Evolutionary conservation across 306 rosid genomes (phyloP).

Genomic region (Fragaria iinumae): DNA sequence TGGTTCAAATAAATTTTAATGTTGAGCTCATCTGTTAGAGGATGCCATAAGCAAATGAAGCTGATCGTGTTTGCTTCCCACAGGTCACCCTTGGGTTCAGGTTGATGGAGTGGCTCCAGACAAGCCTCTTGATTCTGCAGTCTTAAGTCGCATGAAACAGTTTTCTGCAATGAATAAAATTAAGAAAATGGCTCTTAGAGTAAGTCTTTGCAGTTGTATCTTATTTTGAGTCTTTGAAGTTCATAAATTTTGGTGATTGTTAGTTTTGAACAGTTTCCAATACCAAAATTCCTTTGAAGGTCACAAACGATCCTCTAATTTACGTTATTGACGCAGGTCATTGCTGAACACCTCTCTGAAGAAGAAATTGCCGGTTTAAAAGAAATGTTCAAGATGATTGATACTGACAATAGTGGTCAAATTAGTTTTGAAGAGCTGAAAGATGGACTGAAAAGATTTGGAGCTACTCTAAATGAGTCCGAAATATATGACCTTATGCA

Average conservation of each 20-base stretch:
- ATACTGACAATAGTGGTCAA: conserved; percentile 80
- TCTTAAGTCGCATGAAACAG: conserved; percentile 80
- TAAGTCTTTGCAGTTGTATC: conserved; percentile 33
- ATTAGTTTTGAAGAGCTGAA: conserved; percentile 86
- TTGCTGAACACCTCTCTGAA: conserved; percentile 77
- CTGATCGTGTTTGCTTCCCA: conserved; percentile 21
- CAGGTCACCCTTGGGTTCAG: conserved; percentile 94
- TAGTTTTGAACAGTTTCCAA: neutral
- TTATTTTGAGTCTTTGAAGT: neutral
- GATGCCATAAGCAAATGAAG: neutral
- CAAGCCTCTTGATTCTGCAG: conserved; percentile 85
- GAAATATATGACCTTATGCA: conserved; percentile 78
- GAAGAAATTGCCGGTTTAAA: conserved; percentile 87
- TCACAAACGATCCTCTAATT: conserved; percentile 10
- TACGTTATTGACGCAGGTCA: conserved; percentile 49
- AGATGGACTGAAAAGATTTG: conserved; percentile 66
- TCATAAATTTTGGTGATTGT: neutral
- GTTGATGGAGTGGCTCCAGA: conserved; percentile 84
- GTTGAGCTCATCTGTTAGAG: neutral
- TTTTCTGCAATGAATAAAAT: conserved; percentile 86
- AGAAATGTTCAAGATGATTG: conserved; percentile 82
- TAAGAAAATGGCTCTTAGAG: conserved; percentile 93
- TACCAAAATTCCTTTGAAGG: neutral
- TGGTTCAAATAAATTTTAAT: neutral
- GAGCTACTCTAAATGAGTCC: conserved; percentile 73